Conservation (phyloP, 768 basidiomycete genomes). For the Infundibulicybe gibba region DNA sequence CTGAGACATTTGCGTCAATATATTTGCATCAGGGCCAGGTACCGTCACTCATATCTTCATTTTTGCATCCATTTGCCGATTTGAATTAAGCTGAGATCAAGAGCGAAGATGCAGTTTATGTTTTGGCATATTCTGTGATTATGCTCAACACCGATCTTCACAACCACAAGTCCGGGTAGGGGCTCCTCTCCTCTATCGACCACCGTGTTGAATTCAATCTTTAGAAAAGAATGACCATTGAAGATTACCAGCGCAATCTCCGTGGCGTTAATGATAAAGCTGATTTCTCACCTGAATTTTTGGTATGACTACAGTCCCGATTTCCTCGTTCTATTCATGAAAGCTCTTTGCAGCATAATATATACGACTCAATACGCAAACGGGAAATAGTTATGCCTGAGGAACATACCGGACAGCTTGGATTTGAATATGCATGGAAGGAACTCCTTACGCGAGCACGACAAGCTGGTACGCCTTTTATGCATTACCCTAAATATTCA, state of each 20-base stretch:
- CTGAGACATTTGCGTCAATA: conserved; percentile 89
- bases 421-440: conserved; percentile 99
- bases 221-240: conserved; percentile 94
- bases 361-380: conserved; percentile 93
- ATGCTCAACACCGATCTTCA: conserved; percentile 98
- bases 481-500: no score
- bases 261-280: conserved; percentile 86
- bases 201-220: neutral
- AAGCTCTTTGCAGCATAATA: conserved; percentile 56
- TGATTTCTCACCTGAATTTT: conserved; percentile 82
- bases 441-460: conserved; percentile 82
- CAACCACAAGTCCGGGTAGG: conserved; percentile 89
- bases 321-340: conserved; percentile 2
- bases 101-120: conserved; percentile 89
- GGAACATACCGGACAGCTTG: conserved; percentile 93
- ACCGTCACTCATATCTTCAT: conserved; percentile 11
- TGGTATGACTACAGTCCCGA: conserved; percentile 43
- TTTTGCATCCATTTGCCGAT: conserved; percentile 1
- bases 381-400: conserved; percentile 96
- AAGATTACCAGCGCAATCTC: conserved; percentile 90
- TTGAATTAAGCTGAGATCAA: conserved; percentile 72
- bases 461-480: conserved; percentile 57
- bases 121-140: conserved; percentile 93
- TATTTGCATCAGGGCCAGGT: conserved; percentile 86
- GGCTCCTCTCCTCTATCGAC: neutral